Conservation (phyloP, 2,329 filamentous ascomycete genomes). For the Pleomassaria siparia region DNA sequence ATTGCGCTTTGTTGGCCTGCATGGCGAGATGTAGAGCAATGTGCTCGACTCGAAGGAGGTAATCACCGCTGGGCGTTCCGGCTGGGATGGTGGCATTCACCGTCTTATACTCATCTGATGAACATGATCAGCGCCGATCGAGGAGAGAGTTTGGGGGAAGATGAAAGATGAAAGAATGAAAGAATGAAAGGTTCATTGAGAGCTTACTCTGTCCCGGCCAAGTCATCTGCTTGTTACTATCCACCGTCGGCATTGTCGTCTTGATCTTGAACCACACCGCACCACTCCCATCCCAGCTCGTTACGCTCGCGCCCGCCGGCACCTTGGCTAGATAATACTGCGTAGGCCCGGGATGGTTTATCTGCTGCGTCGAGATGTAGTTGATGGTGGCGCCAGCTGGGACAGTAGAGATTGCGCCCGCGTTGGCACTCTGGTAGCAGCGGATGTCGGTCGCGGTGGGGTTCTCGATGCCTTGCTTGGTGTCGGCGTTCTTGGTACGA, state of each 20-base stretch:
- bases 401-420: constrained; percentile 21
- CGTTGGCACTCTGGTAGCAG: constrained; percentile 26
- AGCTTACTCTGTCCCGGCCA: constrained; percentile 33
- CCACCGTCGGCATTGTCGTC: constrained; percentile 28
- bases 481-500: constrained; percentile 29
- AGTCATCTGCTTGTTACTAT: constrained; percentile 30
- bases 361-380: constrained; percentile 32
- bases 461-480: constrained; percentile 35
- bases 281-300: constrained; percentile 30
- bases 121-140: constrained; percentile 1
- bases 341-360: constrained; percentile 34
- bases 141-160: background rate
- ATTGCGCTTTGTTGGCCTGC: constrained; percentile 37
- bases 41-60: constrained; percentile 42
- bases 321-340: constrained; percentile 36
- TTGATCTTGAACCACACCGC: constrained; percentile 32
- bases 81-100: constrained; percentile 40
- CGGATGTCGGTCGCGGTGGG: constrained; percentile 30
- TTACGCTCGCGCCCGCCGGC: constrained; percentile 20
- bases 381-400: constrained; percentile 30
- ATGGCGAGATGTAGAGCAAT: constrained; percentile 42
- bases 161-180: background rate
- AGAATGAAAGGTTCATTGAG: background rate
- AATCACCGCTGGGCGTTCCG: constrained; percentile 42
- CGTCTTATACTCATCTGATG: constrained; percentile 29